phyloP scores from a whole-genome alignment of 441 rosid species.

The Pelargonium australe region DNA sequence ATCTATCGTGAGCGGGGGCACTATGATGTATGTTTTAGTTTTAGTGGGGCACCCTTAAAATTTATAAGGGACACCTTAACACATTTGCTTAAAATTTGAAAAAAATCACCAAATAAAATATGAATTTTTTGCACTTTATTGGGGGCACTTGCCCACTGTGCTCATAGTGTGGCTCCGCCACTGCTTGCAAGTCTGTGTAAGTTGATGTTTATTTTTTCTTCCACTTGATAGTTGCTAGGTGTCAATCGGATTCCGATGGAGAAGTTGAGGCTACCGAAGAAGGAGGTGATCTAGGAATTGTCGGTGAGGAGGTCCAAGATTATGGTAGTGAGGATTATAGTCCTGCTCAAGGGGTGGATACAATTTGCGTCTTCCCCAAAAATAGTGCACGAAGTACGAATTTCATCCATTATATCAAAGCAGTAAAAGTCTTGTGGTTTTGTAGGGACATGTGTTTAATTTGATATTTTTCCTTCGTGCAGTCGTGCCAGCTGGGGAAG shows the following conservation, averaged over 20 bases:
- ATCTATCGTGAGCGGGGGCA: too few species aligned
- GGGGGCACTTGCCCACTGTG: too few species aligned
- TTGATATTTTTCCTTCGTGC: conserved; percentile 17
- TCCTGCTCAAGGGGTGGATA: conserved; percentile 71
- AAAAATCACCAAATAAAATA: too few species aligned
- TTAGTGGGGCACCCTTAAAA: too few species aligned
- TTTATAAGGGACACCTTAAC: too few species aligned
- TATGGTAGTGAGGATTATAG: conserved; percentile 45
- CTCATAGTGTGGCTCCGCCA: too few species aligned
- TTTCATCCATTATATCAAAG: background rate
- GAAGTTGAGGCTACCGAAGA: conserved; percentile 50
- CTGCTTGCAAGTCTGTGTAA: background rate
- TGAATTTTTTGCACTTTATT: too few species aligned
- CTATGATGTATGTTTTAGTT: too few species aligned
- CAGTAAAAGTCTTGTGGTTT: background rate
- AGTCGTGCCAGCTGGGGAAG: conserved; percentile 90
- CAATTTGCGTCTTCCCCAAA: conserved; percentile 71
- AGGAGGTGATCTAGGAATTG: conserved; percentile 58
- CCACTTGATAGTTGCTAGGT: conserved; percentile 50
- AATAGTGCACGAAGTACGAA: conserved; percentile 62
- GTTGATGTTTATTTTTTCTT: conserved; percentile 5
- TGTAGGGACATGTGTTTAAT: background rate
- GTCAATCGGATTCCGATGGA: conserved; percentile 58
- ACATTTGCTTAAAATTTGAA: too few species aligned
- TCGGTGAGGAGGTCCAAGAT: conserved; percentile 70